Percentiles rank a stretch among this genome's conserved stretches.
phyloP scores from a whole-genome alignment of 2,329 filamentous ascomycete genomes.

The Tolypocladium ophioglossoides region DNA sequence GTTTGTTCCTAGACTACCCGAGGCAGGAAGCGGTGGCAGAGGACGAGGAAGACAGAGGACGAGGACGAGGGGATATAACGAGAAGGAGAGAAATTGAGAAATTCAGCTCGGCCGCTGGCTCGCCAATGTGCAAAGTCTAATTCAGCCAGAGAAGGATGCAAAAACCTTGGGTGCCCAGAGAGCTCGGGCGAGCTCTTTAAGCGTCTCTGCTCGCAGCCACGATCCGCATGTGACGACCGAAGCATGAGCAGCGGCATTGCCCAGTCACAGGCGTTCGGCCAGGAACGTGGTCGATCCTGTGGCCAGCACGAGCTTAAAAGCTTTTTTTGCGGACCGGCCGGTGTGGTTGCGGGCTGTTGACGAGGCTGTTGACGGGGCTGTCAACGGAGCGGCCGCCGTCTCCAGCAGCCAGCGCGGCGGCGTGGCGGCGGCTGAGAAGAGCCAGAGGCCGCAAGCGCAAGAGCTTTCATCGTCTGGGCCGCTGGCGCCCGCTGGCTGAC shows the following conservation, averaged over 20 bases:
- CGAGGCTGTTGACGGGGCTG: no score
- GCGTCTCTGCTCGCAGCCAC: neutral
- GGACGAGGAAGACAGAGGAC: no score
- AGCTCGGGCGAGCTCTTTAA: neutral
- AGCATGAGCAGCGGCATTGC: neutral
- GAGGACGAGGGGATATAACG: neutral
- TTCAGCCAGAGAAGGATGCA: neutral
- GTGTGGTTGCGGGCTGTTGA: neutral
- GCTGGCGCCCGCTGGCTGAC: no score
- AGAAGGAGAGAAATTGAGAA: neutral
- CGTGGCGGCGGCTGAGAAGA: neutral
- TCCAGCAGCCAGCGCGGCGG: neutral
- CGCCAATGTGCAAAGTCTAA: neutral
- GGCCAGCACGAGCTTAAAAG: constrained; percentile 5
- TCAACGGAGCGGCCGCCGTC: neutral
- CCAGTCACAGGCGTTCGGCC: constrained; percentile 8
- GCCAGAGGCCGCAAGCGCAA: no score
- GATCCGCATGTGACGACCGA: constrained; percentile 8
- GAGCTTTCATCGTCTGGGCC: no score
- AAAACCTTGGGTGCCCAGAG: neutral
- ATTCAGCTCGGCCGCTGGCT: neutral
- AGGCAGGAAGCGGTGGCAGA: neutral
- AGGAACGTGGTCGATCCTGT: constrained; percentile 8
- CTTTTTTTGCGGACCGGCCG: constrained; percentile 1
- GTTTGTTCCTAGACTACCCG: neutral